Conservation (phyloP, 2,329 filamentous ascomycete species). For the Huntiella bhutanensis region DNA sequence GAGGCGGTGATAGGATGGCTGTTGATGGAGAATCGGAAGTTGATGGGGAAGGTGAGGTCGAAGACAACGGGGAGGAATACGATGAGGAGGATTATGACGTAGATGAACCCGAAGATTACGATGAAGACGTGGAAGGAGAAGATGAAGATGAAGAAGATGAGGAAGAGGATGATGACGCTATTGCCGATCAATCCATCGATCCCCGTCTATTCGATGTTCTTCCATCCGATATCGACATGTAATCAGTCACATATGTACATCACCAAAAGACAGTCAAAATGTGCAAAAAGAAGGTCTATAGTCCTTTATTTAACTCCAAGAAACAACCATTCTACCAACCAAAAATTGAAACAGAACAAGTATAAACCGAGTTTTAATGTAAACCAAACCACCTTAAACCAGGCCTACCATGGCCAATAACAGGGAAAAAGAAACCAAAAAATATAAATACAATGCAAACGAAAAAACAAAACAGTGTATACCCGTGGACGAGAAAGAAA, state of each 20-base stretch:
- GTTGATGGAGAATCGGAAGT: constrained; percentile 7
- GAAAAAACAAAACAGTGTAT: not conserved
- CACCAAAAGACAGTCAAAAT: not conserved
- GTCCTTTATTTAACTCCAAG: too few relatives aligned
- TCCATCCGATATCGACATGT: not conserved
- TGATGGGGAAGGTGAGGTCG: constrained; percentile 7
- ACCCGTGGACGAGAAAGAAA: not conserved
- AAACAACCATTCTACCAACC: too few relatives aligned
- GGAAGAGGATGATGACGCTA: constrained; percentile 10
- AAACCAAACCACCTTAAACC: too few relatives aligned
- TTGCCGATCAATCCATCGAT: constrained; percentile 3
- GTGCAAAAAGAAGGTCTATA: too few relatives aligned
- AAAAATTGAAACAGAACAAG: too few relatives aligned
- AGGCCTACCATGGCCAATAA: not conserved
- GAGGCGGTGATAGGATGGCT: constrained; percentile 4
- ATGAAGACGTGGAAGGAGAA: constrained; percentile 14
- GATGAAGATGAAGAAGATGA: constrained; percentile 13
- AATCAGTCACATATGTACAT: not conserved
- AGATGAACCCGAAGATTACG: constrained; percentile 15
- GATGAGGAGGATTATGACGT: constrained; percentile 16
- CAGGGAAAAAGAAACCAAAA: not conserved
- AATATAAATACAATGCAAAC: not conserved
- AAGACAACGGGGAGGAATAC: constrained; percentile 13
- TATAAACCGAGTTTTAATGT: too few relatives aligned
- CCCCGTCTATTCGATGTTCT: constrained; percentile 6